A percentile compares a stretch with the other conserved stretches of the same genome.
Evolutionary conservation across 371 early-diverging fungal species (phyloP).

Genomic region (Rhizopus sp.): DNA sequence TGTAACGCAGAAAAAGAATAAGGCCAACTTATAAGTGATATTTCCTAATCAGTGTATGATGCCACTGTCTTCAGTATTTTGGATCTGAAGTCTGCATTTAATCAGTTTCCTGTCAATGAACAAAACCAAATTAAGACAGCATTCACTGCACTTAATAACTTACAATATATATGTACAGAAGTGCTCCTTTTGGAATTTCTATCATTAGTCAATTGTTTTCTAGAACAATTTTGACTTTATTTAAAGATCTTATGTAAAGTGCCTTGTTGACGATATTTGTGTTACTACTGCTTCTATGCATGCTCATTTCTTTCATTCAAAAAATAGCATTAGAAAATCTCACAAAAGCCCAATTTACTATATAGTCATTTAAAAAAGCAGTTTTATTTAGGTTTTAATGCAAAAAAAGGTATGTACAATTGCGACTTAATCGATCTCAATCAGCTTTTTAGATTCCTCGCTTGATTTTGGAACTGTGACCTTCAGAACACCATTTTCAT

Average conservation of each 20-base stretch:
- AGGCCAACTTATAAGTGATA: conserved; percentile 6
- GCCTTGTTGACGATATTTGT: conserved; percentile 20
- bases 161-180: conserved; percentile 18
- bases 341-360: not conserved
- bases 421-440: too few species aligned
- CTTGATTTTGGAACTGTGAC: conserved; percentile 22
- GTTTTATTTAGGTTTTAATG: too few species aligned
- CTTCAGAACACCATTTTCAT: conserved; percentile 30
- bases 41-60: conserved; percentile 2
- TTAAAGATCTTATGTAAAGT: conserved; percentile 10
- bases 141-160: conserved; percentile 13
- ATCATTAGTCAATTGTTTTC: conserved; percentile 9
- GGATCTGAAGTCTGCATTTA: conserved; percentile 15
- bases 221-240: conserved; percentile 9
- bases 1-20: too few species aligned
- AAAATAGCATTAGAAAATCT: not conserved
- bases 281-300: not conserved
- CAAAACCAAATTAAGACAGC: conserved; percentile 9
- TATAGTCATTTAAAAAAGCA: too few species aligned
- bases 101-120: conserved; percentile 5
- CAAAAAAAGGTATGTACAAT: too few species aligned
- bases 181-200: conserved; percentile 14
- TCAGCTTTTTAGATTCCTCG: too few species aligned
- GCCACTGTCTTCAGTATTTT: conserved; percentile 5
- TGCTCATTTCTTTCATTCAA: not conserved